A percentile compares a stretch with the other conserved stretches of the same genome.
phyloP scores from a whole-genome alignment of 2,329 filamentous ascomycete genomes.

The Microcyclosporella mali region DNA sequence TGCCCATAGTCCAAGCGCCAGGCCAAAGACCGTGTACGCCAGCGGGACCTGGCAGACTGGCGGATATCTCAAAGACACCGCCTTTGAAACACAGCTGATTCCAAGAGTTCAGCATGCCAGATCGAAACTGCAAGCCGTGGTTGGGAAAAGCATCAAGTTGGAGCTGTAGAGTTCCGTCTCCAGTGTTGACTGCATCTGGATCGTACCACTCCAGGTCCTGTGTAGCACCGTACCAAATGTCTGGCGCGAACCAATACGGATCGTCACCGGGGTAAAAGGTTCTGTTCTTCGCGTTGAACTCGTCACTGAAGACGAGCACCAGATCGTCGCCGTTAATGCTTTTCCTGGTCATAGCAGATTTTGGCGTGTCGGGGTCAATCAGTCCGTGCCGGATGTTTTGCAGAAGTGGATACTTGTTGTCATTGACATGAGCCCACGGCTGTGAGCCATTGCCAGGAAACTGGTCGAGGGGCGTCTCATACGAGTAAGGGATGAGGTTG shows the following conservation, averaged over 20 bases:
- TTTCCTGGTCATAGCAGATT: slow-evolving; percentile 50
- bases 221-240: slow-evolving; percentile 68
- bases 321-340: slow-evolving; percentile 55
- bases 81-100: slow-evolving; percentile 51
- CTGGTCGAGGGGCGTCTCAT: slow-evolving; percentile 36
- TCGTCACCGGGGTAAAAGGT: slow-evolving; percentile 68
- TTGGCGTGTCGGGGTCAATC: slow-evolving; percentile 63
- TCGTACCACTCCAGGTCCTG: slow-evolving; percentile 54
- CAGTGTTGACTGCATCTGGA: slow-evolving; percentile 47
- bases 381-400: slow-evolving; percentile 47
- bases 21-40: slow-evolving; percentile 48
- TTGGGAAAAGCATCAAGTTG: slow-evolving; percentile 60
- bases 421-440: slow-evolving; percentile 45
- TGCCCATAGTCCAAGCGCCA: slow-evolving; percentile 51
- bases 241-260: slow-evolving; percentile 60
- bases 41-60: slow-evolving; percentile 47
- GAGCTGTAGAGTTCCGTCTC: slow-evolving; percentile 44
- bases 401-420: slow-evolving; percentile 42
- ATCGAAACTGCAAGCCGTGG: slow-evolving; percentile 49
- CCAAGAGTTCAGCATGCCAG: slow-evolving; percentile 50
- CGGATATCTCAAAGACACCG: slow-evolving; percentile 47
- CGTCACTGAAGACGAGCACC: slow-evolving; percentile 62
- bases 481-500: slow-evolving; percentile 35
- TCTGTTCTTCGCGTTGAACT: slow-evolving; percentile 61
- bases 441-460: slow-evolving; percentile 30